These are phyloP conservation scores for Entamoeba moshkovskii DNA, from an alignment of 208 protist species.

Conservation along the genomic window DNA sequence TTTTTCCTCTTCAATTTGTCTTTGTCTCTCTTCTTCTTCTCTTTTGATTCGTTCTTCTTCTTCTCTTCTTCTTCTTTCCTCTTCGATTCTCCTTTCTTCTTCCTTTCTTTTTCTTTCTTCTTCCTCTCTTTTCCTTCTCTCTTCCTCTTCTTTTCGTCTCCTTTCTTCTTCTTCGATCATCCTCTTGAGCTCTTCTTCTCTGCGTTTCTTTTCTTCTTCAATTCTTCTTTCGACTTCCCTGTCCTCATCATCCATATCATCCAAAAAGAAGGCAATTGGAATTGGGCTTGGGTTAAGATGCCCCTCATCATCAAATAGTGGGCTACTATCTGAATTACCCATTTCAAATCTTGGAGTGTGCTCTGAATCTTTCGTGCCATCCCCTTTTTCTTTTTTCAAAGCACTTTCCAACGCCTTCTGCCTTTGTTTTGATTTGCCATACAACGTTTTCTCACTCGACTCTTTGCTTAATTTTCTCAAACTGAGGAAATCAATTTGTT, in stretches of 20 bases:
- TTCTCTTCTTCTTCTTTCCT: background rate
- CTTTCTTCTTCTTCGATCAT: background rate
- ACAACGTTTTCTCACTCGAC: background rate
- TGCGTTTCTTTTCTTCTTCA: background rate
- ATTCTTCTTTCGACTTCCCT: background rate
- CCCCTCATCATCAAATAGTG: background rate
- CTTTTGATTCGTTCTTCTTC: background rate
- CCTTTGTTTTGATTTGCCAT: background rate
- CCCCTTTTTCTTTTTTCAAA: background rate
- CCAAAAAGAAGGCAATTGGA: background rate
- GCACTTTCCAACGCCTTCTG: background rate
- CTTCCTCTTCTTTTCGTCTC: background rate
- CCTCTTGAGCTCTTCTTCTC: background rate
- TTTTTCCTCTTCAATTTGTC: background rate
- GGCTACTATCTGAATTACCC: background rate
- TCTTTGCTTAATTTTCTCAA: background rate
- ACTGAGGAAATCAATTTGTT: background rate
- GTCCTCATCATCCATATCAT: constrained; percentile 1
- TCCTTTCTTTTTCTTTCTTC: background rate
- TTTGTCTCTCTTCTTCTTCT: background rate
- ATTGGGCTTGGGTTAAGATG: background rate
- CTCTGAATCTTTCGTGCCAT: background rate
- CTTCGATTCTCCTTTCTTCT: background rate
- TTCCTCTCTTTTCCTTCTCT: background rate
- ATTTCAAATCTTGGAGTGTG: background rate